Percentiles rank a stretch among this genome's conserved stretches.
Conservation (phyloP, 2,329 filamentous ascomycete species). For the Colletotrichum costaricense region DNA sequence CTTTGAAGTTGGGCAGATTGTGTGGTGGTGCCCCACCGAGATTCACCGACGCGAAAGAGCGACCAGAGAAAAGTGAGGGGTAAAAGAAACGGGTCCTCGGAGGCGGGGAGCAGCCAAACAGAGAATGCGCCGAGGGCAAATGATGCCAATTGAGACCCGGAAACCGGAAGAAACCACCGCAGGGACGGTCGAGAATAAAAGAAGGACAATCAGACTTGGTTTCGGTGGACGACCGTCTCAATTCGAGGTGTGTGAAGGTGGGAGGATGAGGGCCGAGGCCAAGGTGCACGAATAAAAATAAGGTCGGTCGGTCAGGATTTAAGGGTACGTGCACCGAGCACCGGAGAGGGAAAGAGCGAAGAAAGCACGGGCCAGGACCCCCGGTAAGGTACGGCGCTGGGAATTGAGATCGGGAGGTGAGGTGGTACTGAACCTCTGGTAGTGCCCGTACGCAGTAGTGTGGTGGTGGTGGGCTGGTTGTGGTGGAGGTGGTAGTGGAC, state of each 20-base stretch:
- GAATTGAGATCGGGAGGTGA: background rate
- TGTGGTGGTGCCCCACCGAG: constrained; percentile 37
- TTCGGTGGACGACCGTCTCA: constrained; percentile 26
- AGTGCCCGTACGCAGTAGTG: background rate
- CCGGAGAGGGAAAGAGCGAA: constrained; percentile 35
- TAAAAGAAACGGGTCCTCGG: constrained; percentile 34
- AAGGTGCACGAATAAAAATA: constrained; percentile 36
- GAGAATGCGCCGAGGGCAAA: constrained; percentile 25
- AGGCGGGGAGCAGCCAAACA: constrained; percentile 22
- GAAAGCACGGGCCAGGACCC: constrained; percentile 17
- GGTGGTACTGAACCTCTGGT: background rate
- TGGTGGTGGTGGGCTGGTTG: background rate
- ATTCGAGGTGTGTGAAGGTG: constrained; percentile 35
- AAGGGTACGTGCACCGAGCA: constrained; percentile 36
- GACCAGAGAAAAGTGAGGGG: constrained; percentile 35
- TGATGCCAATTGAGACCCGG: constrained; percentile 27
- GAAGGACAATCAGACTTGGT: constrained; percentile 8
- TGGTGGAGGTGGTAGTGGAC: background rate
- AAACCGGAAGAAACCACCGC: constrained; percentile 5
- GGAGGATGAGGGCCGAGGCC: constrained; percentile 35
- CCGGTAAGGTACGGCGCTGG: background rate
- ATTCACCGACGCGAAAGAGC: constrained; percentile 37
- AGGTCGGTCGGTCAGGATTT: constrained; percentile 36
- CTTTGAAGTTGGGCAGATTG: constrained; percentile 35
- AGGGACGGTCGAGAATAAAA: background rate